phyloP scores from a whole-genome alignment of 306 rosid species.

The Gastrolobium villosum region DNA sequence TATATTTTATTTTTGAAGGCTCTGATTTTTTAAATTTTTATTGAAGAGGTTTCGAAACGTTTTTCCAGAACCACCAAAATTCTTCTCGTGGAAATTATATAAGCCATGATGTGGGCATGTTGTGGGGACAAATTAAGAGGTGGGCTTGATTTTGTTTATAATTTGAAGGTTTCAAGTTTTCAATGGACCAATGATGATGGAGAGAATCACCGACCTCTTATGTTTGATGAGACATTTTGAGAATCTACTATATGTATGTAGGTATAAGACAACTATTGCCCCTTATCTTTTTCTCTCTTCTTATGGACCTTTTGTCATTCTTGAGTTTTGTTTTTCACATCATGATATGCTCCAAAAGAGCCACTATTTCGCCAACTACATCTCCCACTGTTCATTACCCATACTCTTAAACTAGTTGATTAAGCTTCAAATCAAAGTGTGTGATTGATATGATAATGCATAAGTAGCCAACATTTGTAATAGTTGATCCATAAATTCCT shows the following conservation, averaged over 20 bases:
- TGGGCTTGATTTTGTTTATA: constrained; percentile 49
- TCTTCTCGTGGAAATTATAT: neutral
- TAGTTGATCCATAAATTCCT: constrained; percentile 1
- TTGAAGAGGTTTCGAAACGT: constrained; percentile 51
- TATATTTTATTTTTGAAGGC: constrained; percentile 45
- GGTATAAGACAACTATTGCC: constrained; percentile 42
- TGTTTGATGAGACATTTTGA: constrained; percentile 76
- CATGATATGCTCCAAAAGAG: constrained; percentile 52
- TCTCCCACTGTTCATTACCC: constrained; percentile 36
- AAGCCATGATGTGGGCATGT: constrained; percentile 49
- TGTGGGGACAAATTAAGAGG: constrained; percentile 52
- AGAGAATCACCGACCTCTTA: constrained; percentile 61
- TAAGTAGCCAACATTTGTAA: constrained; percentile 47
- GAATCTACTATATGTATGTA: constrained; percentile 57
- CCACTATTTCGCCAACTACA: constrained; percentile 47
- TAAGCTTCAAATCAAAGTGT: constrained; percentile 46
- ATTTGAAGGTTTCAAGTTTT: constrained; percentile 49
- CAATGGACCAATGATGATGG: constrained; percentile 54
- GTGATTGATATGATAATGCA: constrained; percentile 44
- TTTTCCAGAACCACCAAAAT: no score
- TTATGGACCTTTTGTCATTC: constrained; percentile 35
- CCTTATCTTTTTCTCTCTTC: constrained; percentile 47
- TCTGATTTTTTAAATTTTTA: constrained; percentile 35
- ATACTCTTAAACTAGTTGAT: constrained; percentile 38
- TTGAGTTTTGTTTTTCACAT: constrained; percentile 40